phyloP scores from a whole-genome alignment of 306 rosid species.

The Lupinus albus region DNA sequence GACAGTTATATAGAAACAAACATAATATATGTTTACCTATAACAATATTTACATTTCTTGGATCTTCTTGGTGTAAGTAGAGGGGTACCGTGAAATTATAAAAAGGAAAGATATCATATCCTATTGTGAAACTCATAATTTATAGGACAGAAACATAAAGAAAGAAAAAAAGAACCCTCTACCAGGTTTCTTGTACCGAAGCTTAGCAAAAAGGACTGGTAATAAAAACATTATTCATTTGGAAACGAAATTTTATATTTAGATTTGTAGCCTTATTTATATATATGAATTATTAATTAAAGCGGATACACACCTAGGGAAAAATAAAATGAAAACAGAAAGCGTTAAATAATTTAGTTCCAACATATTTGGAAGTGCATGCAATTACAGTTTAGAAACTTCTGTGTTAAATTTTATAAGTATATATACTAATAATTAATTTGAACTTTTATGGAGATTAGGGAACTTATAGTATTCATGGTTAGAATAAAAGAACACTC shows the following conservation, averaged over 20 bases:
- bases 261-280: constrained; percentile 30
- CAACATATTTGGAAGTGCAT: constrained; percentile 78
- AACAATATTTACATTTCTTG: too few relatives aligned
- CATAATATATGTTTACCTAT: too few relatives aligned
- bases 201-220: constrained; percentile 17
- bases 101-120: not conserved
- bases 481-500: constrained; percentile 43
- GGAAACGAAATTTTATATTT: constrained; percentile 31
- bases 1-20: too few relatives aligned
- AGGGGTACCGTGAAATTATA: not conserved
- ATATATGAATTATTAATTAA: constrained; percentile 23
- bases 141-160: not conserved
- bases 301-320: constrained; percentile 32
- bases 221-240: constrained; percentile 27
- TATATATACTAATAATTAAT: constrained; percentile 39
- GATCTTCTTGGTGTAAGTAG: not conserved
- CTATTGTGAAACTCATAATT: constrained; percentile 17
- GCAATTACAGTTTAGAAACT: constrained; percentile 55
- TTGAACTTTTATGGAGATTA: constrained; percentile 49
- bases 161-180: not conserved
- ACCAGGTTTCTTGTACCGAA: constrained; percentile 35
- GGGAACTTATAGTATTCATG: constrained; percentile 45
- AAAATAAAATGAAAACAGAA: constrained; percentile 5
- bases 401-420: constrained; percentile 49
- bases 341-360: constrained; percentile 50